Evolutionary conservation across 2,329 filamentous ascomycete genomes (phyloP).

Genomic region (Ascochyta pisi): DNA sequence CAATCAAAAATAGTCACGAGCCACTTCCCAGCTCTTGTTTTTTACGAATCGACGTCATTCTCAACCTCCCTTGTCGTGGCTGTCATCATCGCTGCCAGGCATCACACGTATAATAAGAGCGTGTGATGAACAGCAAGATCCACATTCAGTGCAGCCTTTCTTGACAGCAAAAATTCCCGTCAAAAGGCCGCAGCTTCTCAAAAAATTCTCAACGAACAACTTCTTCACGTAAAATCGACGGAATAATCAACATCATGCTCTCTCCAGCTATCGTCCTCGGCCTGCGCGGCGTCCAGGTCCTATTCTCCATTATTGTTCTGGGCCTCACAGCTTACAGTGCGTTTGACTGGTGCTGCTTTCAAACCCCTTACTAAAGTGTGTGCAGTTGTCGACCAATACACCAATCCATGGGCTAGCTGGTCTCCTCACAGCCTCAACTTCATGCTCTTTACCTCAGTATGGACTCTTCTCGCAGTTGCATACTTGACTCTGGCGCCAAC

Average conservation of each 20-base stretch:
- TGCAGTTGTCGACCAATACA: slow-evolving; percentile 58
- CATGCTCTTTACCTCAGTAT: slow-evolving; percentile 79
- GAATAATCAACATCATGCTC: slow-evolving; percentile 25
- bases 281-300: slow-evolving; percentile 69
- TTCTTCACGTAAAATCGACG: neutral
- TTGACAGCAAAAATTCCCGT: slow-evolving; percentile 1
- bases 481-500: slow-evolving; percentile 76
- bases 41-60: slow-evolving; percentile 7
- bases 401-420: slow-evolving; percentile 55
- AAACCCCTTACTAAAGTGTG: neutral
- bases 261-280: slow-evolving; percentile 59
- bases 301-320: slow-evolving; percentile 78
- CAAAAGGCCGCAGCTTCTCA: slow-evolving; percentile 5
- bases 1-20: slow-evolving; percentile 28
- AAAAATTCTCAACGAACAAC: neutral
- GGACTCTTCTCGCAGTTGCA: slow-evolving; percentile 72
- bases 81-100: slow-evolving; percentile 27
- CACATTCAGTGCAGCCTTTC: slow-evolving; percentile 6
- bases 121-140: slow-evolving; percentile 3
- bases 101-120: slow-evolving; percentile 27
- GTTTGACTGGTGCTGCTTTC: slow-evolving; percentile 24
- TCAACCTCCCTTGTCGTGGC: slow-evolving; percentile 18
- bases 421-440: slow-evolving; percentile 71
- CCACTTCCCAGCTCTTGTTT: slow-evolving; percentile 19
- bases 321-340: slow-evolving; percentile 78